These are phyloP conservation scores for Abrus precatorius DNA, from an alignment of 306 rosid species.

Conservation along the genomic window DNA sequence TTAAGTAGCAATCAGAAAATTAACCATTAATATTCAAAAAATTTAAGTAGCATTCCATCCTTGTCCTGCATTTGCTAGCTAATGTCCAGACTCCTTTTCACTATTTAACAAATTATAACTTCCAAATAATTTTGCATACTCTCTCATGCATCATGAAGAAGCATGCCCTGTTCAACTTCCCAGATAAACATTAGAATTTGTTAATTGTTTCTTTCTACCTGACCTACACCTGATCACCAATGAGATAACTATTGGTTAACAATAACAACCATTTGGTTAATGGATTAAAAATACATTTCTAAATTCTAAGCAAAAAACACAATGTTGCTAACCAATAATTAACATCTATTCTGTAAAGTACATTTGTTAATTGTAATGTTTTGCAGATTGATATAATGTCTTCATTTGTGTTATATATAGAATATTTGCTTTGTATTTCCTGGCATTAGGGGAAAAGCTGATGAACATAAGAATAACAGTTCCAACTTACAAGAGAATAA, in stretches of 20 bases:
- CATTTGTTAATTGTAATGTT: not conserved
- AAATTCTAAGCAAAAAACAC: no score
- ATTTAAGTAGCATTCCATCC: constrained; percentile 19
- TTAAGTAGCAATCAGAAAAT: no score
- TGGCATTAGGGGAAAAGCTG: constrained; percentile 6
- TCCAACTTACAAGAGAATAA: constrained; percentile 10
- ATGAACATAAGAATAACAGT: constrained; percentile 16
- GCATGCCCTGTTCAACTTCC: constrained; percentile 6
- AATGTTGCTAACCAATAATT: no score
- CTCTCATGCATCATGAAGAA: constrained; percentile 22
- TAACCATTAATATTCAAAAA: not conserved
- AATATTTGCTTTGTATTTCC: constrained; percentile 34
- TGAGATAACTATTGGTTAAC: not conserved
- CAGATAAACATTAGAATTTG: constrained; percentile 4
- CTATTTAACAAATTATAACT: not conserved
- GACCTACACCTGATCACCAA: constrained; percentile 5
- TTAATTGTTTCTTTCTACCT: not conserved
- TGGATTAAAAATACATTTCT: no score
- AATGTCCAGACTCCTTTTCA: not conserved
- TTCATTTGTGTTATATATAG: constrained; percentile 24
- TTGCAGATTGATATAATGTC: constrained; percentile 6
- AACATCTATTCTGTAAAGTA: constrained; percentile 8
- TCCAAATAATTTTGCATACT: not conserved
- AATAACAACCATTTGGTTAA: no score
- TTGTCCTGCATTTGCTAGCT: constrained; percentile 28